These are phyloP conservation scores for Kandelia obovata DNA, from an alignment of 345 rosid genomes.

Conservation along the genomic window DNA sequence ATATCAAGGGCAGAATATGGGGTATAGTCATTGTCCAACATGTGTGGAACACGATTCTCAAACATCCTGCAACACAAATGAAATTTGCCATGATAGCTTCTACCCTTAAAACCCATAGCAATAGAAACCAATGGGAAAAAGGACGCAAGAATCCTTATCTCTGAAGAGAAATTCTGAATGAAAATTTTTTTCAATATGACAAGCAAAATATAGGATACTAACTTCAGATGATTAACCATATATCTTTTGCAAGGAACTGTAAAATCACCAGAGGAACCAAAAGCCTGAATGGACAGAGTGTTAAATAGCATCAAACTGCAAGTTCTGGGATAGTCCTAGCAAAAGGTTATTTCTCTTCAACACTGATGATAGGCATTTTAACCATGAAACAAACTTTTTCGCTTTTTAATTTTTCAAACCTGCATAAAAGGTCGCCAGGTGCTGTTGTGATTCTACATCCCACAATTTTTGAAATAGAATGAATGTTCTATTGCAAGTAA, in stretches of 20 bases:
- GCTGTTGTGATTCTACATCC: too few relatives aligned
- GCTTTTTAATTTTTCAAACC: too few relatives aligned
- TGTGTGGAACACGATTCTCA: constrained; percentile 96
- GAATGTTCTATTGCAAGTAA: too few relatives aligned
- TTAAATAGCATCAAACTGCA: background rate
- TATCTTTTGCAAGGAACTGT: background rate
- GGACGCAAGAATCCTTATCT: background rate
- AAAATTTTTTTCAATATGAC: background rate
- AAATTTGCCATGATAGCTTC: constrained; percentile 1
- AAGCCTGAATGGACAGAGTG: background rate
- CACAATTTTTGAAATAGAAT: too few relatives aligned
- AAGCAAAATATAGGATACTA: background rate
- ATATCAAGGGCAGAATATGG: constrained; percentile 95
- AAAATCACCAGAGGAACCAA: background rate
- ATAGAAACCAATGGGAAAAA: background rate
- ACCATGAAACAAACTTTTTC: too few relatives aligned
- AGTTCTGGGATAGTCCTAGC: background rate
- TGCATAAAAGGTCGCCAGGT: too few relatives aligned
- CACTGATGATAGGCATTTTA: background rate
- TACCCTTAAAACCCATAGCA: background rate
- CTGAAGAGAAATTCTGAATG: background rate
- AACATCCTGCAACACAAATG: constrained; percentile 71
- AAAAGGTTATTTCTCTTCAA: background rate
- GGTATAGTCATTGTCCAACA: constrained; percentile 88
- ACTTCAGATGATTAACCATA: background rate